Conservation (phyloP, 2,329 filamentous ascomycete species). For the Leptographium radiaticola region DNA sequence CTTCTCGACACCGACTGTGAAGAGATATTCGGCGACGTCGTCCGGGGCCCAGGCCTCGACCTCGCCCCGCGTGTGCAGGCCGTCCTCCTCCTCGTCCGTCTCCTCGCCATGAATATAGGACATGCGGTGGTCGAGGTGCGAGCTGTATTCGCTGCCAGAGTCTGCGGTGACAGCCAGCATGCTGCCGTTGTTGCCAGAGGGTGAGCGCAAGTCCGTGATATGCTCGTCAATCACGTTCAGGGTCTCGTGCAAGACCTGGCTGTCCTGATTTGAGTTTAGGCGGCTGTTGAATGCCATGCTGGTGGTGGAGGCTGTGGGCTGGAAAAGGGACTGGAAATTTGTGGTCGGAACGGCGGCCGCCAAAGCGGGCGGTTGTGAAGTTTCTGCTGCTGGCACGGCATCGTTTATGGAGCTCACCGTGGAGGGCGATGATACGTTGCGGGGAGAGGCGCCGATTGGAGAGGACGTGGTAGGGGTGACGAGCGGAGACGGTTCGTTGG, state of each 20-base stretch:
- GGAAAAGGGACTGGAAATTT: constrained; percentile 14
- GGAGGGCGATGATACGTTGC: background rate
- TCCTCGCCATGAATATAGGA: constrained; percentile 92
- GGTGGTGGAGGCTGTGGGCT: constrained; percentile 11
- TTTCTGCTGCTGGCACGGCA: background rate
- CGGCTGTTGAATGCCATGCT: constrained; percentile 21
- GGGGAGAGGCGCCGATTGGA: background rate
- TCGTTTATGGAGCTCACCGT: background rate
- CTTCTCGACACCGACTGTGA: constrained; percentile 71
- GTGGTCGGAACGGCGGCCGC: constrained; percentile 7
- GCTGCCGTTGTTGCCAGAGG: constrained; percentile 32
- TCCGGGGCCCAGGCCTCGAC: constrained; percentile 69
- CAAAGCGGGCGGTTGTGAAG: background rate
- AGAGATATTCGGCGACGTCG: constrained; percentile 80
- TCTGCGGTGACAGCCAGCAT: constrained; percentile 49
- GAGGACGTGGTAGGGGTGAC: background rate
- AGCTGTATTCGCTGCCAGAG: constrained; percentile 85
- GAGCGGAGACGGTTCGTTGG: background rate
- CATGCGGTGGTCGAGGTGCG: constrained; percentile 58
- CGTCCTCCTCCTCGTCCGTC: constrained; percentile 83
- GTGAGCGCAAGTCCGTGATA: constrained; percentile 68
- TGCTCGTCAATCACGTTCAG: constrained; percentile 95
- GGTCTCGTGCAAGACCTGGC: constrained; percentile 84
- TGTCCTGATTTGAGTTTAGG: constrained; percentile 36
- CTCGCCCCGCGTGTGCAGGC: constrained; percentile 52